A percentile compares a stretch with the other conserved stretches of the same genome.
These are phyloP conservation scores for Zygoascus flipseniorum DNA, from an alignment of 805 yeast species.

Conservation along the genomic window DNA sequence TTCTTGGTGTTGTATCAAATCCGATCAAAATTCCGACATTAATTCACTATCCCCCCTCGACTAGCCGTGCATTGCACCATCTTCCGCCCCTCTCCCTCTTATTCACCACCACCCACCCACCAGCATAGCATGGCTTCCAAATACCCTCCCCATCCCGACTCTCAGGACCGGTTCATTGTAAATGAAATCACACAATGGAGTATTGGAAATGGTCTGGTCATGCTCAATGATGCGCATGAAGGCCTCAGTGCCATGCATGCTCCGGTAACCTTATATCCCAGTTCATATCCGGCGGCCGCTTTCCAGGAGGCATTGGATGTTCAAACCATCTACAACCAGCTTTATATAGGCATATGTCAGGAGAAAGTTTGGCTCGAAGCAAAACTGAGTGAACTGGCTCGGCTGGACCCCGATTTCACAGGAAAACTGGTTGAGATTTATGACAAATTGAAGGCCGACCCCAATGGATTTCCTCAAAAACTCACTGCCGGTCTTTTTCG, in stretches of 20 bases:
- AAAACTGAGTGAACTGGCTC: constrained; percentile 38
- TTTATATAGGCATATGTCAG: constrained; percentile 58
- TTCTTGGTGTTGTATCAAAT: no score
- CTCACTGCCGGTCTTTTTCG: constrained; percentile 78
- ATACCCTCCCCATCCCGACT: constrained; percentile 13
- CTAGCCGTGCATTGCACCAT: background rate
- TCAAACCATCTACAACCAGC: constrained; percentile 59
- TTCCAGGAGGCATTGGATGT: constrained; percentile 60
- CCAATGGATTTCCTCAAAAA: constrained; percentile 46
- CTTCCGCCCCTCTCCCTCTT: background rate
- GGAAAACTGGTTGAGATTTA: constrained; percentile 65
- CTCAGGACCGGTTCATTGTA: constrained; percentile 8
- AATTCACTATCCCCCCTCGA: no score
- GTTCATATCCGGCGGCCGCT: constrained; percentile 67
- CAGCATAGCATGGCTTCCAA: background rate
- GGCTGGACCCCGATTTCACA: constrained; percentile 67
- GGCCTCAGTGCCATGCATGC: constrained; percentile 48
- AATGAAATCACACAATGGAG: constrained; percentile 57
- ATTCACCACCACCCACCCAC: background rate
- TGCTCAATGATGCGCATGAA: constrained; percentile 58
- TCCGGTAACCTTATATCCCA: constrained; percentile 86
- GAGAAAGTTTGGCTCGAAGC: constrained; percentile 57
- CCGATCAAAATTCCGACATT: no score
- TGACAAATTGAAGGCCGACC: constrained; percentile 30
- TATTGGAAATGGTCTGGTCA: constrained; percentile 68